Percentiles rank a stretch among this genome's conserved stretches.
Conservation (phyloP, 1,284 basidiomycete genomes). For the Ustilago xerochloae region DNA sequence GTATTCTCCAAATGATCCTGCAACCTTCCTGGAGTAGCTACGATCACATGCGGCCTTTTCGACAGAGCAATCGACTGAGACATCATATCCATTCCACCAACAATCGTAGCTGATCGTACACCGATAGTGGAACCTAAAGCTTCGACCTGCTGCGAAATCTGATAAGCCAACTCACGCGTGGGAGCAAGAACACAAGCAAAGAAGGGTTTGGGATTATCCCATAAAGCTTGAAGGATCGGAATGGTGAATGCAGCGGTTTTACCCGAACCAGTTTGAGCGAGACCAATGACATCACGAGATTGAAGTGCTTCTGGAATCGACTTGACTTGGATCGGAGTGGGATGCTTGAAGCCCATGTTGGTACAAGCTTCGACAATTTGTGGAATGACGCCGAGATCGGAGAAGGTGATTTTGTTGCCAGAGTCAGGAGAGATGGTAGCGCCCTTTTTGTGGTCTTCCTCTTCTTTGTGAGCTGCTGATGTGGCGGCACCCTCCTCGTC, state of each 20-base stretch:
- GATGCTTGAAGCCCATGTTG: slow-evolving; percentile 83
- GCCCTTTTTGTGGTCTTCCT: slow-evolving; percentile 31
- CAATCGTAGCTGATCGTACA: slow-evolving; percentile 87
- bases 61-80: slow-evolving; percentile 91
- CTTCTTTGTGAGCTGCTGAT: slow-evolving; percentile 4
- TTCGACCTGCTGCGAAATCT: slow-evolving; percentile 96
- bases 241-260: slow-evolving; percentile 98
- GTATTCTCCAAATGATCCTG: slow-evolving; percentile 97
- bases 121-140: slow-evolving; percentile 80
- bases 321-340: slow-evolving; percentile 91
- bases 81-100: slow-evolving; percentile 96
- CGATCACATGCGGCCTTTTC: slow-evolving; percentile 83
- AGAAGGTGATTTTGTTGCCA: slow-evolving; percentile 69
- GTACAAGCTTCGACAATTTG: slow-evolving; percentile 88
- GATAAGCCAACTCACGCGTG: slow-evolving; percentile 96
- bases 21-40: slow-evolving; percentile 96
- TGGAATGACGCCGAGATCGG: slow-evolving; percentile 83
- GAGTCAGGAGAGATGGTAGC: slow-evolving; percentile 22
- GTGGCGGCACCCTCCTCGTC: slow-evolving; percentile 9
- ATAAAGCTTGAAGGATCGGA: slow-evolving; percentile 94
- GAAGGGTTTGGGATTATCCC: slow-evolving; percentile 93
- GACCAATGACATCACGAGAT: slow-evolving; percentile 94
- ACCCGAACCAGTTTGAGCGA: slow-evolving; percentile 95
- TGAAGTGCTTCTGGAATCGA: slow-evolving; percentile 89
- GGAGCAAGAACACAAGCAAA: slow-evolving; percentile 95